Percentiles rank a stretch among this genome's conserved stretches.
These are phyloP conservation scores for Pseudocercospora ulei DNA, from an alignment of 2,329 filamentous ascomycete genomes.

Conservation along the genomic window DNA sequence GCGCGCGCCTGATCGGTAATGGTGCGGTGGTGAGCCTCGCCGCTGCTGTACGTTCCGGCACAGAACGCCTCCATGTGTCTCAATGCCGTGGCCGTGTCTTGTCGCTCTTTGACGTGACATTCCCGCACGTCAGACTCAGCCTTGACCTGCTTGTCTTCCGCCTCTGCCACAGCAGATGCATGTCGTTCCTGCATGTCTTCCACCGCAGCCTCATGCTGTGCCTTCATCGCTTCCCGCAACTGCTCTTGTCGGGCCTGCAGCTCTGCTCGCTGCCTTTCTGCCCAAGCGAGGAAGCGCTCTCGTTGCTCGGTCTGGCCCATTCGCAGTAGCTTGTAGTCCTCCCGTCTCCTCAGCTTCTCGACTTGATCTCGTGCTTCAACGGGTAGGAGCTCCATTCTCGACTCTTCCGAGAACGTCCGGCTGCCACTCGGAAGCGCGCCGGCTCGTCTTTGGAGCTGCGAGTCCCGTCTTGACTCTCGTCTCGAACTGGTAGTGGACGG, in stretches of 20 bases:
- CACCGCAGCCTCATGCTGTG: slow-evolving; percentile 19
- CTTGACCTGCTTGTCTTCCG: slow-evolving; percentile 40
- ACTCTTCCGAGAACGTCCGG: slow-evolving; percentile 21
- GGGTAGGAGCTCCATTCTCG: slow-evolving; percentile 12
- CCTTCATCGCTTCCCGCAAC: slow-evolving; percentile 17
- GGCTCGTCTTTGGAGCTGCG: slow-evolving; percentile 5
- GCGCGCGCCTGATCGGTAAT: slow-evolving; percentile 41
- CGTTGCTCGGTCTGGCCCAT: slow-evolving; percentile 28
- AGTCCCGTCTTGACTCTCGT: slow-evolving; percentile 12
- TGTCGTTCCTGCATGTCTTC: slow-evolving; percentile 34
- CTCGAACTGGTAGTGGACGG: slow-evolving; percentile 18
- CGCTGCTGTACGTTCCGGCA: slow-evolving; percentile 32
- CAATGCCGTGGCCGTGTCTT: slow-evolving; percentile 40
- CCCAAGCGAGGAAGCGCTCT: slow-evolving; percentile 29
- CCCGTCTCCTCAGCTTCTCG: slow-evolving; percentile 21
- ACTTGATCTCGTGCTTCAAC: slow-evolving; percentile 19
- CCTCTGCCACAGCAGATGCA: slow-evolving; percentile 34
- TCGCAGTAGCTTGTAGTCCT: slow-evolving; percentile 27
- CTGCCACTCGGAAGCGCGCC: slow-evolving; percentile 8
- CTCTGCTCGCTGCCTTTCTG: slow-evolving; percentile 21
- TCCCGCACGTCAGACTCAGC: slow-evolving; percentile 39
- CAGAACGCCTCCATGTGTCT: slow-evolving; percentile 45
- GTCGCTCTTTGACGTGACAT: slow-evolving; percentile 36
- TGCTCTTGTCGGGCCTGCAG: slow-evolving; percentile 21
- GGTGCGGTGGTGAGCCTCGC: slow-evolving; percentile 30